Evolutionary conservation across 129 eudicot genomes (phyloP).

Genomic region (Artemisia annua): DNA sequence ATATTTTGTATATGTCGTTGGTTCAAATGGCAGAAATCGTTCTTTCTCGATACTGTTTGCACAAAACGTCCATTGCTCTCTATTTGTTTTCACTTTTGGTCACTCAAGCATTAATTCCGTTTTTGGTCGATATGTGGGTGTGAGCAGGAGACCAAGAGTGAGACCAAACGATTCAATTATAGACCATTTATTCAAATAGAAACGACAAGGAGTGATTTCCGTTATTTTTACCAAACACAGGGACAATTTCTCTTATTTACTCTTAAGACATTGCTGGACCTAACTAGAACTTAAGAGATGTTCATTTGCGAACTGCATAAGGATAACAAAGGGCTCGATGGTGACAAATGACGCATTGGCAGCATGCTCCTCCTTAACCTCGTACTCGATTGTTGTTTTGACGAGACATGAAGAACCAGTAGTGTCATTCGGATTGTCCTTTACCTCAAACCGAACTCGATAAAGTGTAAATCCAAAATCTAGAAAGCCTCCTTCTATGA

Average conservation of each 20-base stretch:
- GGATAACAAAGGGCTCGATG: slow-evolving; percentile 16
- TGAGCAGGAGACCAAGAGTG: too few relatives aligned
- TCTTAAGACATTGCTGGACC: not conserved
- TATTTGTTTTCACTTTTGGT: not conserved
- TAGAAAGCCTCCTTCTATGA: slow-evolving; percentile 31
- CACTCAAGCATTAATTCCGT: too few relatives aligned
- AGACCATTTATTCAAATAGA: too few relatives aligned
- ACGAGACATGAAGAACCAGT: slow-evolving; percentile 5
- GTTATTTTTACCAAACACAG: too few relatives aligned
- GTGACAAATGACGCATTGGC: slow-evolving; percentile 21
- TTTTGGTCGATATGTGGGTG: too few relatives aligned
- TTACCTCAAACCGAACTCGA: slow-evolving; percentile 24
- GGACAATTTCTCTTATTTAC: too few relatives aligned
- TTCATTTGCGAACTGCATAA: slow-evolving; percentile 24
- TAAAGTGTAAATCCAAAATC: slow-evolving; percentile 30
- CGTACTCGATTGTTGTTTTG: slow-evolving; percentile 24
- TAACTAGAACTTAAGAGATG: slow-evolving; percentile 23
- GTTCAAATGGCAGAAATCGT: too few relatives aligned
- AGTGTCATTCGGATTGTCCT: slow-evolving; percentile 15
- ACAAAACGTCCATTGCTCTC: too few relatives aligned
- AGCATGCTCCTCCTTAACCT: slow-evolving; percentile 25
- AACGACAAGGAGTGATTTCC: too few relatives aligned
- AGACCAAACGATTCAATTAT: too few relatives aligned
- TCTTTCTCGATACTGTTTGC: too few relatives aligned
- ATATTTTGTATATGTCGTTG: too few relatives aligned